These are phyloP conservation scores for Aeschynomene evenia DNA, from an alignment of 306 rosid genomes.

Conservation along the genomic window DNA sequence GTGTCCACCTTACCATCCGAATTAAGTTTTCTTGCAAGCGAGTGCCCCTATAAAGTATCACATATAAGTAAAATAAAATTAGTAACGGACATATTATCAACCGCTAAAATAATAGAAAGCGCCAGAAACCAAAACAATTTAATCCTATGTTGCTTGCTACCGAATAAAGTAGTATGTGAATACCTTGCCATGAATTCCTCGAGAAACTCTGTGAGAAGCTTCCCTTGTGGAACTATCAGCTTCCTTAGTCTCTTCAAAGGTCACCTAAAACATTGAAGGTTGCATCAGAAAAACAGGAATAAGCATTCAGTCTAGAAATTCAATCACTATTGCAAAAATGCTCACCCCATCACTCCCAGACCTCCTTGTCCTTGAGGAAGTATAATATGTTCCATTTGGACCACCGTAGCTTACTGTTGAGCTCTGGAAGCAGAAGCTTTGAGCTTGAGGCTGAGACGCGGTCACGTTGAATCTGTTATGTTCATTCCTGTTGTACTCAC, in stretches of 20 bases:
- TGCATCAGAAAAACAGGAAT: constrained; percentile 26
- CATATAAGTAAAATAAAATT: neutral
- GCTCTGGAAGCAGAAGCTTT: constrained; percentile 76
- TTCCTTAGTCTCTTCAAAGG: constrained; percentile 82
- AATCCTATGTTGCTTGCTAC: neutral
- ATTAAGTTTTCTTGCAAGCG: constrained; percentile 64
- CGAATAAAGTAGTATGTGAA: neutral
- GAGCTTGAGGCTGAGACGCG: constrained; percentile 55
- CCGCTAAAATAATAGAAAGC: neutral
- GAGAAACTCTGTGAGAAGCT: constrained; percentile 65
- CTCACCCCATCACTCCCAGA: constrained; percentile 88
- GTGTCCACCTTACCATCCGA: constrained; percentile 81
- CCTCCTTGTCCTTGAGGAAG: constrained; percentile 67
- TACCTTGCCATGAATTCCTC: constrained; percentile 78
- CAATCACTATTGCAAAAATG: constrained; percentile 15
- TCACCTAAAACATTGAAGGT: constrained; percentile 46
- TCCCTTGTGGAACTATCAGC: constrained; percentile 67
- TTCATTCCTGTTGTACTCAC: constrained; percentile 30
- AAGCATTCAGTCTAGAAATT: neutral
- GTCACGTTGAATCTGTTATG: constrained; percentile 16
- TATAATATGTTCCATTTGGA: constrained; percentile 61
- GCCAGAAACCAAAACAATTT: constrained; percentile 6
- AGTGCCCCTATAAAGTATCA: constrained; percentile 64
- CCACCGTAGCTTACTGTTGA: constrained; percentile 73
- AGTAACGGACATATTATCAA: constrained; percentile 1